Percentiles rank a stretch among this genome's conserved stretches.
Conservation (phyloP, 257 asterid species). For the Orobanche coerulescens region DNA sequence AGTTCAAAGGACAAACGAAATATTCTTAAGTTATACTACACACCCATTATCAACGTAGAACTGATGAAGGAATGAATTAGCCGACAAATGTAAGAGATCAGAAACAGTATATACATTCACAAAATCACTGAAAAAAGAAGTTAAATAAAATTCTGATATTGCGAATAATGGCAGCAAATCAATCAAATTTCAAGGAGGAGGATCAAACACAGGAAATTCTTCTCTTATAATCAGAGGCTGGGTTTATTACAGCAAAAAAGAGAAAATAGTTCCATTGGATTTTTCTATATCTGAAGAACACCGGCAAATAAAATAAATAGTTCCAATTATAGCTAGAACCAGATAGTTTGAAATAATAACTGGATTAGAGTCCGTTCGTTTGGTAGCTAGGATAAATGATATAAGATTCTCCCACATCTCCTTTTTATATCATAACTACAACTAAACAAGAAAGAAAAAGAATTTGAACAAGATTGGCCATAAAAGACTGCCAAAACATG, state of each 20-base stretch:
- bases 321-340: too few relatives aligned
- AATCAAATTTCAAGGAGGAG: background rate
- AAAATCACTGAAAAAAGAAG: background rate
- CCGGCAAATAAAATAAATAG: background rate
- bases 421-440: background rate
- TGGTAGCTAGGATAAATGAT: background rate
- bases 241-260: background rate
- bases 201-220: background rate
- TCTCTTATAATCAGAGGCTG: background rate
- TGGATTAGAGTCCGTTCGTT: background rate
- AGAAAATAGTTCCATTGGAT: conserved; percentile 1
- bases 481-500: too few relatives aligned
- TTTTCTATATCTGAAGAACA: background rate
- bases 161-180: conserved; percentile 1
- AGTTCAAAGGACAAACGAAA: conserved; percentile 62
- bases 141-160: background rate
- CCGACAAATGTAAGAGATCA: background rate
- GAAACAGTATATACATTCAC: conserved; percentile 3
- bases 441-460: too few relatives aligned
- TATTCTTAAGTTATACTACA: conserved; percentile 47
- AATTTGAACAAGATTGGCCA: too few relatives aligned
- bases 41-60: conserved; percentile 14
- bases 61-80: background rate
- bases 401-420: too few relatives aligned
- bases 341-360: background rate